Evolutionary conservation across 2,329 filamentous ascomycete genomes (phyloP), one percentile per base, ranked within the genome.

Genomic region (Trichoderma cornu-damae): DNA sequence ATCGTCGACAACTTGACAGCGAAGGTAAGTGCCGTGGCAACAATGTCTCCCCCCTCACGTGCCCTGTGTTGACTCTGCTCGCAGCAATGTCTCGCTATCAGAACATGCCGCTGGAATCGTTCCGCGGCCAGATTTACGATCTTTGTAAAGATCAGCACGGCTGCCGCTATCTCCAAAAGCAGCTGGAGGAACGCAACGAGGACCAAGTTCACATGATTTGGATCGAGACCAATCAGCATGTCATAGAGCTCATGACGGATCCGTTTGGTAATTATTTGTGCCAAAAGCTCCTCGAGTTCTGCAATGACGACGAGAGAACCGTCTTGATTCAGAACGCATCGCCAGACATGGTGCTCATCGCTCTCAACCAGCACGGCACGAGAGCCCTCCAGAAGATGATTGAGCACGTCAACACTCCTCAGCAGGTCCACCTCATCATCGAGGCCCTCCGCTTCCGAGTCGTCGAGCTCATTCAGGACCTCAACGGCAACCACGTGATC

Each of bases 311-410:
- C 52, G 93, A 99, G 77, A 90, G 94, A 63, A 97, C 93, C 54
- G 84, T 86, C 42, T 83, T 99, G 61, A 95, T 99, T 66, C 86
- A 92, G 72, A 96, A 96, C 66, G 91, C 94, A 38, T 85, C 90
- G 16, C 82, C 86, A 53, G 86, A 93, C 62, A 89, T 99, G 79
- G 90, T 96, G 22, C 87, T 87, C 66, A 96, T 99, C 68, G 94
- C 94, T 24, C 78, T 97, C 60, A 97, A 99, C 74, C 93, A 96
- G 76, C 94, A 99, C 71, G 94, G 94, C 64, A 99, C 94, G 59
- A 86, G 94, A 54, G 94, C 94, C 61, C 77, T 99, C 59, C 94
- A 99, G 77, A 99, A 97, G 81, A 99, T 99, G 94, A 99, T 99
- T 64, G 94, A 99, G 74, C 95, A 90, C 70, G 89, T 99, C 67